A percentile compares a stretch with the other conserved stretches of the same genome.
phyloP scores from a whole-genome alignment of 176 grass and related monocot genomes.

The Dactylis glomerata region DNA sequence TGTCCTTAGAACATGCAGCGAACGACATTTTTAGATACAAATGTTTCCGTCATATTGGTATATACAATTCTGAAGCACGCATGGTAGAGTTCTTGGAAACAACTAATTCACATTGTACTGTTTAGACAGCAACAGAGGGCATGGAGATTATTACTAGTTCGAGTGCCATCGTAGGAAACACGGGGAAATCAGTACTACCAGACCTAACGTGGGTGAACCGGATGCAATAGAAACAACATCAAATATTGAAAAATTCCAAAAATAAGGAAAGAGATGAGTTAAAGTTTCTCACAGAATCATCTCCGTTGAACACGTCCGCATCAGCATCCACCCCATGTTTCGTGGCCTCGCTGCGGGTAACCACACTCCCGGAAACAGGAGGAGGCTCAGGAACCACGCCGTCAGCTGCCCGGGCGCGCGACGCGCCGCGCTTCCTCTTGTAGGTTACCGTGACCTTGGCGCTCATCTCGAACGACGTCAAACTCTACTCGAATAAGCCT shows the following conservation, averaged over 20 bases:
- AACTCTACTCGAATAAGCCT: neutral
- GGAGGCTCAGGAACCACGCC: neutral
- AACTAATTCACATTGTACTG: neutral
- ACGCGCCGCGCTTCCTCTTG: slow-evolving; percentile 55
- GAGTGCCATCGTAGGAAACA: neutral
- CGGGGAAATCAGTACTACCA: neutral
- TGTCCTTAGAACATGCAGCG: neutral
- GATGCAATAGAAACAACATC: neutral
- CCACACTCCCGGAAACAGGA: slow-evolving; percentile 15
- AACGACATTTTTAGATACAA: neutral
- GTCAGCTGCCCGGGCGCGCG: neutral
- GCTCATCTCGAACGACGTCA: slow-evolving; percentile 18
- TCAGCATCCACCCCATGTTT: neutral
- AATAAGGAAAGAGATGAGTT: neutral
- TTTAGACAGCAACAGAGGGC: neutral
- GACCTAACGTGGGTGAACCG: neutral
- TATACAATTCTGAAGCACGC: neutral
- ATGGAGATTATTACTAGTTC: neutral
- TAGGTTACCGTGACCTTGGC: slow-evolving; percentile 49
- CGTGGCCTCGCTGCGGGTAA: neutral
- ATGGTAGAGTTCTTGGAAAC: neutral
- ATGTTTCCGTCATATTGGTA: neutral
- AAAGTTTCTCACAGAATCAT: slow-evolving; percentile 42
- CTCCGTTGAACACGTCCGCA: neutral
- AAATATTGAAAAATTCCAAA: neutral